Conservation (phyloP, 2,329 filamentous ascomycete species). For the Trichoderma gracile region DNA sequence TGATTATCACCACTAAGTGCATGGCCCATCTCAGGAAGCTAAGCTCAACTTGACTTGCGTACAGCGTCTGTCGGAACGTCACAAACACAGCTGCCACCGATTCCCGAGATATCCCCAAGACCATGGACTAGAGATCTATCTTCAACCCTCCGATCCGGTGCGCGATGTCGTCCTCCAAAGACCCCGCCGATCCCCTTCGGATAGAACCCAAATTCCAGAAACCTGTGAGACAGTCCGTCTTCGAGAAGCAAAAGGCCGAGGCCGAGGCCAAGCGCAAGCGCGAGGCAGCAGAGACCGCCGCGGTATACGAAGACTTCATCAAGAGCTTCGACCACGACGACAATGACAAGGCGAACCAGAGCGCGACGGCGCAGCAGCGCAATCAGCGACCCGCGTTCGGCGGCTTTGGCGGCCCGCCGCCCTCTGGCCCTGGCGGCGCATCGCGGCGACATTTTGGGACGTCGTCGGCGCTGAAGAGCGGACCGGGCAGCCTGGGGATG, state of each 20-base stretch:
- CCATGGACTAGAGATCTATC: conserved; percentile 7
- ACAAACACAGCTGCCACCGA: neutral
- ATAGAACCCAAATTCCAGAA: conserved; percentile 76
- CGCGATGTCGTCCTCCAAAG: conserved; percentile 52
- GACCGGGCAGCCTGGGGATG: conserved; percentile 63
- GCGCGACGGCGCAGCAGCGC: conserved; percentile 28
- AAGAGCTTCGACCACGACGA: conserved; percentile 72
- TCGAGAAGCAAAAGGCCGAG: conserved; percentile 85
- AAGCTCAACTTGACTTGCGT: neutral
- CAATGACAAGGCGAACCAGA: conserved; percentile 42
- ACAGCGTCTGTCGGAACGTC: neutral
- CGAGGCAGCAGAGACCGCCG: conserved; percentile 84
- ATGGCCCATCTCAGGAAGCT: neutral
- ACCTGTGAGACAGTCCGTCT: conserved; percentile 79
- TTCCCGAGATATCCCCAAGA: no score
- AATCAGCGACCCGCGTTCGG: conserved; percentile 36
- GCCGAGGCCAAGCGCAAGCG: conserved; percentile 83
- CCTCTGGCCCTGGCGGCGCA: conserved; percentile 32
- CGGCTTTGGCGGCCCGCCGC: conserved; percentile 1
- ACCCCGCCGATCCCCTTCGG: conserved; percentile 64
- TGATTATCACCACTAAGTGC: no score
- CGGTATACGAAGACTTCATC: conserved; percentile 83
- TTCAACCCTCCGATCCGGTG: conserved; percentile 13
- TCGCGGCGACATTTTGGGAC: conserved; percentile 65
- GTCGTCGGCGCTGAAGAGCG: conserved; percentile 57